phyloP scores from a whole-genome alignment of 2,329 filamentous ascomycete species.

The Anisogramma anomala region DNA sequence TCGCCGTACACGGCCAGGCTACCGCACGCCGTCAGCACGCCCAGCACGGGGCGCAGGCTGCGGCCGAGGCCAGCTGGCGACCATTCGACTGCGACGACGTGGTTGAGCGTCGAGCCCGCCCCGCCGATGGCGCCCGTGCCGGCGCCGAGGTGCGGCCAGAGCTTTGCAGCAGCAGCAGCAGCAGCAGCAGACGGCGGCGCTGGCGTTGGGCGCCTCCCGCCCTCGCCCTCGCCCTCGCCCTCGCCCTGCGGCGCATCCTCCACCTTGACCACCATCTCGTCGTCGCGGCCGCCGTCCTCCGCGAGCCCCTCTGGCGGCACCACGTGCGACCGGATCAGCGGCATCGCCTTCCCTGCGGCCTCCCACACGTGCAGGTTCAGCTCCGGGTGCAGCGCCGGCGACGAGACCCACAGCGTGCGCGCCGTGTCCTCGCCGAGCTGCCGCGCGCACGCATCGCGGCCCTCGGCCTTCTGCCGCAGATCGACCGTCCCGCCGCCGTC shows the following conservation, averaged over 20 bases:
- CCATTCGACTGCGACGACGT: constrained; percentile 43
- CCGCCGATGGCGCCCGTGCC: constrained; percentile 35
- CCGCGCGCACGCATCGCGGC: constrained; percentile 14
- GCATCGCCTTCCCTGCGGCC: constrained; percentile 22
- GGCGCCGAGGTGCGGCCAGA: constrained; percentile 29
- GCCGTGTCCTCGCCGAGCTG: constrained; percentile 25
- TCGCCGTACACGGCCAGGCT: constrained; percentile 42
- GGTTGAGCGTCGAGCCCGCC: constrained; percentile 40
- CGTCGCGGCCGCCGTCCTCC: constrained; percentile 34
- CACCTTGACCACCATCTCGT: constrained; percentile 24
- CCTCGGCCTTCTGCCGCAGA: not conserved
- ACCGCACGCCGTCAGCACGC: constrained; percentile 39
- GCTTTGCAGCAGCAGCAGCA: too few relatives aligned
- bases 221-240: constrained; percentile 17
- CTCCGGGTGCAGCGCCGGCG: constrained; percentile 28
- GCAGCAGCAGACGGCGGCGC: not conserved
- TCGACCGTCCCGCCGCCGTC: constrained; percentile 15
- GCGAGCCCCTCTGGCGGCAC: constrained; percentile 11
- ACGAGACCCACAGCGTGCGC: constrained; percentile 25
- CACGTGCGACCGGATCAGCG: constrained; percentile 6
- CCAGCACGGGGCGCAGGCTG: constrained; percentile 40
- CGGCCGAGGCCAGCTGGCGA: constrained; percentile 47
- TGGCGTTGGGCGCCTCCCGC: constrained; percentile 14
- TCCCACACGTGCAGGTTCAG: constrained; percentile 36
- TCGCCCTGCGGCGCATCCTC: constrained; percentile 5